Evolutionary conservation across 2,329 filamentous ascomycete genomes (phyloP), one percentile per base, ranked within the genome.

Genomic region (Beauveria varroae): DNA sequence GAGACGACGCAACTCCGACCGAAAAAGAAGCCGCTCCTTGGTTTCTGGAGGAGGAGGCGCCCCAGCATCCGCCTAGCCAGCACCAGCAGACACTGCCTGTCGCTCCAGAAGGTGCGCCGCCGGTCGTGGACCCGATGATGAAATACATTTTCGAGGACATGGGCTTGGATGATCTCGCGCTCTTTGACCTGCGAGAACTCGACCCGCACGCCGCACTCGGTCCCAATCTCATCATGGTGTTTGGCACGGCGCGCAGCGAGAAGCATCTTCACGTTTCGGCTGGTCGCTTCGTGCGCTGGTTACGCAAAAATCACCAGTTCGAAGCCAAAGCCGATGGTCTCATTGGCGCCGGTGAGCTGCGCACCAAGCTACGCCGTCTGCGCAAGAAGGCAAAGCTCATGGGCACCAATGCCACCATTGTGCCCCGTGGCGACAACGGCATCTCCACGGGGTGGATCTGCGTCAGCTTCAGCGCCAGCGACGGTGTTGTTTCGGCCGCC

Each of bases 361-460:
- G 96, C 74, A 86, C 92, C 56, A 96, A 93, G 72, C 75, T 97
- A 64, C 81, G 88, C 41, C 82, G 95, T 47, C 88, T 93, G 72
- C 86, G 89, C 8, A 90, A 91, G 72, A 87, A 89, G 67, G 89
- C 91, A 37, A 91, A 91, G 72, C 78, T 97, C 63, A 78, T 96
- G 66, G 91, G 90, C 16, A 89, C 84, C 63, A 86, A 86, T 2
- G 84, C 85, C 0, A 85, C 86, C n/a, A 80, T 83, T 52, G 79
- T 84, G 6, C 84, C 84, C 12, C 82, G 82, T 53, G 77, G 82
- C 1, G 93, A 96, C 67, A 91, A 97, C 69, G 93, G 93, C 2
- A 90, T 96, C 57, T 87, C 89, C 14, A 97, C 93, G 1, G 93
- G 92, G 10, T 99, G 95, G 95, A 89, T 99, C 22, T 99, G 95